Conservation (phyloP, 805 yeast genomes). For the Kodamaea restingae region DNA sequence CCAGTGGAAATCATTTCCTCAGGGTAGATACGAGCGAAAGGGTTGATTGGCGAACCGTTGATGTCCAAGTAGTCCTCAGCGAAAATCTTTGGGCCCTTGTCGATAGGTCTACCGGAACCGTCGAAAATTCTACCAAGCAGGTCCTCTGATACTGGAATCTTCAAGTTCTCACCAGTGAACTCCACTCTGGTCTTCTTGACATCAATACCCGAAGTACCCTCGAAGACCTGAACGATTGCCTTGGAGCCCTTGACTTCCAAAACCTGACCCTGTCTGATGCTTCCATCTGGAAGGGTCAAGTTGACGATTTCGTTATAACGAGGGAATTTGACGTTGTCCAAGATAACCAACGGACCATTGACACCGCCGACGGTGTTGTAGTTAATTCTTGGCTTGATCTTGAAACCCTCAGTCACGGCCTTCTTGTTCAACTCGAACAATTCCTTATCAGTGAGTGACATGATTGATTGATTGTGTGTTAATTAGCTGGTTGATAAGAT, state of each 20-base stretch:
- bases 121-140: slow-evolving; percentile 96
- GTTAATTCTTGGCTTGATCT: slow-evolving; percentile 83
- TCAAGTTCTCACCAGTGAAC: slow-evolving; percentile 92
- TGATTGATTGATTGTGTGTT: slow-evolving; percentile 13
- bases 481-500: slow-evolving; percentile 4
- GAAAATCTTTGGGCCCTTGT: slow-evolving; percentile 95
- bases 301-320: slow-evolving; percentile 96
- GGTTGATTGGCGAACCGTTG: slow-evolving; percentile 98
- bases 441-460: slow-evolving; percentile 39
- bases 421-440: slow-evolving; percentile 76
- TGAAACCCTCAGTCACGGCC: slow-evolving; percentile 90
- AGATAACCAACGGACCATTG: slow-evolving; percentile 92
- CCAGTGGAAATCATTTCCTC: slow-evolving; percentile 99
- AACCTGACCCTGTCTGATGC: slow-evolving; percentile 94
- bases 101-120: slow-evolving; percentile 98
- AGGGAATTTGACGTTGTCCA: slow-evolving; percentile 46
- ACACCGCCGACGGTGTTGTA: slow-evolving; percentile 98
- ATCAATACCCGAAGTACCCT: slow-evolving; percentile 98
- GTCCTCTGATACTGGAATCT: slow-evolving; percentile 94
- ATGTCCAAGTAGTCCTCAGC: slow-evolving; percentile 98
- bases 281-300: slow-evolving; percentile 93
- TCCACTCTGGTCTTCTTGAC: slow-evolving; percentile 97
- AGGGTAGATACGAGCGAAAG: slow-evolving; percentile 96
- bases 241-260: slow-evolving; percentile 95
- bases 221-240: slow-evolving; percentile 98